Conservation (phyloP, 1,139 yeast species). For the Hanseniaspora sp. region DNA sequence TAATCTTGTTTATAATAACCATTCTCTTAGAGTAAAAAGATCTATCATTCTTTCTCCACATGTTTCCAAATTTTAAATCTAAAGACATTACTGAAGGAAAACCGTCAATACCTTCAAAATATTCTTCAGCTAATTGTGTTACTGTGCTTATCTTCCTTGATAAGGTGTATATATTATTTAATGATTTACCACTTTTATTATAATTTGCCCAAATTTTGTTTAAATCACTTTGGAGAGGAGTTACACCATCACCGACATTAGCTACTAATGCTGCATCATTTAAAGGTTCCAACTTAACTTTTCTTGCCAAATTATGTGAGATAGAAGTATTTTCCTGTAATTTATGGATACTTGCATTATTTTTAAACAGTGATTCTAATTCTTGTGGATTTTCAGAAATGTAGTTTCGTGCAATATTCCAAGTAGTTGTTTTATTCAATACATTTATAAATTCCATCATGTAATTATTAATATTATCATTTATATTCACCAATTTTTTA, state of each 20-base stretch:
- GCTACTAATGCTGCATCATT: conserved; percentile 26
- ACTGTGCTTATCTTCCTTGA: conserved; percentile 24
- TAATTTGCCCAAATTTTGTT: conserved; percentile 7
- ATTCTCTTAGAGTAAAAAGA: conserved; percentile 26
- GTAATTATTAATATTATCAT: conserved; percentile 7
- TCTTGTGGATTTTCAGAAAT: conserved; percentile 12
- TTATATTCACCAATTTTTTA: neutral
- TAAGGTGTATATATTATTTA: conserved; percentile 20
- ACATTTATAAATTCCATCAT: conserved; percentile 14
- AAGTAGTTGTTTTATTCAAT: conserved; percentile 7
- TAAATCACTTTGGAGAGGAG: neutral
- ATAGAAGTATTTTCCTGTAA: neutral
- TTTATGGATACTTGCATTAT: neutral
- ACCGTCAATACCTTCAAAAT: conserved; percentile 26
- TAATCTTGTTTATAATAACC: conserved; percentile 24
- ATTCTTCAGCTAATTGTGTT: conserved; percentile 25
- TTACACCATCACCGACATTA: conserved; percentile 27
- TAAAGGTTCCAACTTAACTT: conserved; percentile 16
- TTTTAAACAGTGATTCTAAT: conserved; percentile 5
- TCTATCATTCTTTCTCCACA: conserved; percentile 26
- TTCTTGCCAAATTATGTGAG: neutral
- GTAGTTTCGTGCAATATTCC: conserved; percentile 13
- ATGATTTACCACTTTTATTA: conserved; percentile 6
- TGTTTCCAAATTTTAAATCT: conserved; percentile 26
- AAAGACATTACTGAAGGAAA: conserved; percentile 24